Percentiles rank a stretch among this genome's conserved stretches.
These are phyloP conservation scores for Penicillium silybi DNA, from an alignment of 495 filamentous ascomycete species.

Conservation along the genomic window DNA sequence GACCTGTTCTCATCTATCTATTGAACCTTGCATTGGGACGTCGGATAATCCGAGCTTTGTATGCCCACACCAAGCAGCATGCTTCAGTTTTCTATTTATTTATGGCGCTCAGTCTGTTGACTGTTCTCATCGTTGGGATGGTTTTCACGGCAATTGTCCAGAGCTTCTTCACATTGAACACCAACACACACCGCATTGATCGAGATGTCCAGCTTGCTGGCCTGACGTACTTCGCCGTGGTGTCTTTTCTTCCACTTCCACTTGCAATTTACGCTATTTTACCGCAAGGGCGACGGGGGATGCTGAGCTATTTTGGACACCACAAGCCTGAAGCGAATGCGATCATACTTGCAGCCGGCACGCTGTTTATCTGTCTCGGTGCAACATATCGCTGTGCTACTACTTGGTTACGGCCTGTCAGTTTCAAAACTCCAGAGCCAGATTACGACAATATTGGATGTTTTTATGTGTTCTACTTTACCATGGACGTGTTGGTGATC, in stretches of 20 bases:
- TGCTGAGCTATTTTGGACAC: not conserved
- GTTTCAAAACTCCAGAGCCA: not conserved
- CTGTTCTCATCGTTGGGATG: not conserved
- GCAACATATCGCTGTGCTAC: not conserved
- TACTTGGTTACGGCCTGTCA: not conserved
- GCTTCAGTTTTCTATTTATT: not conserved
- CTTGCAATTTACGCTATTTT: too few species aligned
- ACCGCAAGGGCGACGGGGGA: too few species aligned
- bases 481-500: not conserved
- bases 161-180: not conserved
- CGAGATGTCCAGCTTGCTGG: not conserved
- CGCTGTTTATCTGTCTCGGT: not conserved
- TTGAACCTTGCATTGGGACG: not conserved
- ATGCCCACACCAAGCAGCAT: not conserved
- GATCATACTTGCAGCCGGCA: not conserved
- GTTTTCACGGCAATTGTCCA: not conserved
- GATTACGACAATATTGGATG: not conserved
- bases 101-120: not conserved
- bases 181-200: not conserved
- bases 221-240: not conserved
- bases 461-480: not conserved
- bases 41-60: not conserved
- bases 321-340: not conserved
- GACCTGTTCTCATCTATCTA: not conserved
- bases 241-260: not conserved